Percentiles rank a stretch among this genome's conserved stretches.
Evolutionary conservation across 192 early-diverging fungal species (phyloP).

Genomic region (Mortierella claussenii): DNA sequence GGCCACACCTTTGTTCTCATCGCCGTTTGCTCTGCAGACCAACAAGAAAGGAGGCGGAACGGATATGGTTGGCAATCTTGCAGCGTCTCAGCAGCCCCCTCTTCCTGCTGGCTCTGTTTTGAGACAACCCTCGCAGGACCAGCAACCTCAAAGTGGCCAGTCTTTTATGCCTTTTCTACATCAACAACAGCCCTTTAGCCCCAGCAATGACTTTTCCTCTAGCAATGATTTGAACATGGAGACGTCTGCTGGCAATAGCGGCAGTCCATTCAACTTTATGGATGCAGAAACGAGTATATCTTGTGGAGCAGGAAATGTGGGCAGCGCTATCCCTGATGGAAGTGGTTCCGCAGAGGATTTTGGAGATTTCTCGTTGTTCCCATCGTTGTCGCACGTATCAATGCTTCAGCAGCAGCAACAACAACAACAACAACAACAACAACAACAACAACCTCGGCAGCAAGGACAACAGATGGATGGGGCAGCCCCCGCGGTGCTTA

Average conservation of each 20-base stretch:
- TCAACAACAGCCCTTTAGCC: conserved; percentile 21
- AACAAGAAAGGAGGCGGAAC: not conserved
- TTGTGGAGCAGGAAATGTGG: no score
- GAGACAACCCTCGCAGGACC: conserved; percentile 3
- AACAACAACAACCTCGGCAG: not conserved
- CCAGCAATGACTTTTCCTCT: conserved; percentile 21
- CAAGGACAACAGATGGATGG: not conserved
- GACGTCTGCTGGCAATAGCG: not conserved
- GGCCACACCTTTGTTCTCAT: conserved; percentile 33
- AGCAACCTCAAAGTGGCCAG: conserved; percentile 3
- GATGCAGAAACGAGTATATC: no score
- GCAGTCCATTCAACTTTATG: no score
- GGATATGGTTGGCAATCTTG: no score
- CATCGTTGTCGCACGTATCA: no score
- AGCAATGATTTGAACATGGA: no score
- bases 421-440: conserved; percentile 4
- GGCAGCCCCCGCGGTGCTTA: conserved; percentile 28
- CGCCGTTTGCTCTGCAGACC: conserved; percentile 33
- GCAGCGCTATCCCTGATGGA: conserved; percentile 6
- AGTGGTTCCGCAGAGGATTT: conserved; percentile 19
- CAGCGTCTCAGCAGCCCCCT: conserved; percentile 1
- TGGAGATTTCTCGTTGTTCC: conserved; percentile 24
- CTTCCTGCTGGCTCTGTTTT: not conserved
- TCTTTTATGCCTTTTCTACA: not conserved
- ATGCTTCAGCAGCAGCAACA: conserved; percentile 1